These are phyloP conservation scores for Neofusicoccum sp. DNA, from an alignment of 2,329 filamentous ascomycete species.

Conservation along the genomic window DNA sequence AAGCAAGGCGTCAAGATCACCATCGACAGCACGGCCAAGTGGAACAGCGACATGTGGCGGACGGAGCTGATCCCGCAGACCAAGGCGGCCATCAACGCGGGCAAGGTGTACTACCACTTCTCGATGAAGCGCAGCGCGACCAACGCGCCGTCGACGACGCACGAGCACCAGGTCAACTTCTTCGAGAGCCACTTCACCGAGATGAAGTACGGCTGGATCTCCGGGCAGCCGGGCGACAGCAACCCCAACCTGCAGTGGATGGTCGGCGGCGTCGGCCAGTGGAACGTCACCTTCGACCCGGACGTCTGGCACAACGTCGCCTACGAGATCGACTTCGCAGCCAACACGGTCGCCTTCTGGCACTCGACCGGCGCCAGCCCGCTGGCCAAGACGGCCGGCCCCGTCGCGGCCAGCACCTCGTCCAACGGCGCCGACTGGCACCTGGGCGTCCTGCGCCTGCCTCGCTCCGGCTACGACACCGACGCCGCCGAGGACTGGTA, in stretches of 20 bases:
- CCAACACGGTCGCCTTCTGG: slow-evolving; percentile 64
- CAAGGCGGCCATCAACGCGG: slow-evolving; percentile 61
- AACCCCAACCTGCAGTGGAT: slow-evolving; percentile 63
- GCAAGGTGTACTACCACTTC: slow-evolving; percentile 71
- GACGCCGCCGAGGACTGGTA: slow-evolving; percentile 63
- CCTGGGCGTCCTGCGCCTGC: slow-evolving; percentile 66
- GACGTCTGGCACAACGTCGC: slow-evolving; percentile 73
- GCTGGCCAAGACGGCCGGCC: slow-evolving; percentile 58
- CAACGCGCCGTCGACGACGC: slow-evolving; percentile 60
- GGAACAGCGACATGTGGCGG: slow-evolving; percentile 70
- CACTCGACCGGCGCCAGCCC: slow-evolving; percentile 63
- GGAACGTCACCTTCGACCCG: slow-evolving; percentile 60
- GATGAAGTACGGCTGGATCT: slow-evolving; percentile 66
- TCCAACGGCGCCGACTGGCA: slow-evolving; percentile 73
- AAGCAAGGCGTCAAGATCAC: slow-evolving; percentile 67
- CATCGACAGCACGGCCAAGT: slow-evolving; percentile 62
- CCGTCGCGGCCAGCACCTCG: slow-evolving; percentile 59
- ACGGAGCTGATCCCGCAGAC: slow-evolving; percentile 74
- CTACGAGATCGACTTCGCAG: slow-evolving; percentile 69
- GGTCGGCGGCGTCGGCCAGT: slow-evolving; percentile 59
- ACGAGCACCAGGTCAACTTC: slow-evolving; percentile 67
- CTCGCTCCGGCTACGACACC: slow-evolving; percentile 55
- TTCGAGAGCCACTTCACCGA: slow-evolving; percentile 73
- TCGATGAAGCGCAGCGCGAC: slow-evolving; percentile 58
- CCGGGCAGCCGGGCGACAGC: slow-evolving; percentile 48